These are phyloP conservation scores for Penicillium paxilli DNA, from an alignment of 495 filamentous ascomycete genomes.

Conservation along the genomic window DNA sequence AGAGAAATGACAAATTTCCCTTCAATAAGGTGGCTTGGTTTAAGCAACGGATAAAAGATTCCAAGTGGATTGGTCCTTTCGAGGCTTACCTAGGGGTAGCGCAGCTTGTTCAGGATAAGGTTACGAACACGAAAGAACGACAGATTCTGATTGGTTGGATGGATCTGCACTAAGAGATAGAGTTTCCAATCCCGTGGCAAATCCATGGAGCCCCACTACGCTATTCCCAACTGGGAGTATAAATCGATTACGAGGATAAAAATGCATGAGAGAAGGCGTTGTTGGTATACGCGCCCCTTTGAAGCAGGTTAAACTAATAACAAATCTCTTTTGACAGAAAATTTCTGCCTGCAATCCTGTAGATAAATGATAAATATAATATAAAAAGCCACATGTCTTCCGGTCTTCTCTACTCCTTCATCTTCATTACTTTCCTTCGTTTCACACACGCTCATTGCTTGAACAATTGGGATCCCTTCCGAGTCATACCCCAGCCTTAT, in stretches of 20 bases:
- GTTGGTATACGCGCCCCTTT: too few species aligned
- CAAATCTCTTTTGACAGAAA: too few species aligned
- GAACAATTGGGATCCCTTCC: too few species aligned
- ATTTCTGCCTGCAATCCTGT: too few species aligned
- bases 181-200: not conserved
- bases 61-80: not conserved
- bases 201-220: not conserved
- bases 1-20: not conserved
- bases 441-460: too few species aligned
- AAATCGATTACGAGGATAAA: constrained; percentile 14
- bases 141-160: not conserved
- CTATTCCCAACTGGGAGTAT: not conserved
- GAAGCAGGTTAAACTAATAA: too few species aligned
- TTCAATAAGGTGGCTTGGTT: not conserved
- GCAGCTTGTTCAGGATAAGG: not conserved
- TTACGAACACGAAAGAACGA: not conserved
- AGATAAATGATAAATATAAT: not conserved
- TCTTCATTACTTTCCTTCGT: too few species aligned
- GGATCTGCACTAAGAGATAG: not conserved
- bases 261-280: too few species aligned
- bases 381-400: not conserved
- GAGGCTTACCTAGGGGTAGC: too few species aligned
- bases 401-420: too few species aligned
- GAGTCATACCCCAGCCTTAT: too few species aligned
- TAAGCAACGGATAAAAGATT: not conserved